Evolutionary conservation across 1,284 basidiomycete species (phyloP), one percentile per base, ranked within the genome.

Genomic region (Trichosporon ovoides): DNA sequence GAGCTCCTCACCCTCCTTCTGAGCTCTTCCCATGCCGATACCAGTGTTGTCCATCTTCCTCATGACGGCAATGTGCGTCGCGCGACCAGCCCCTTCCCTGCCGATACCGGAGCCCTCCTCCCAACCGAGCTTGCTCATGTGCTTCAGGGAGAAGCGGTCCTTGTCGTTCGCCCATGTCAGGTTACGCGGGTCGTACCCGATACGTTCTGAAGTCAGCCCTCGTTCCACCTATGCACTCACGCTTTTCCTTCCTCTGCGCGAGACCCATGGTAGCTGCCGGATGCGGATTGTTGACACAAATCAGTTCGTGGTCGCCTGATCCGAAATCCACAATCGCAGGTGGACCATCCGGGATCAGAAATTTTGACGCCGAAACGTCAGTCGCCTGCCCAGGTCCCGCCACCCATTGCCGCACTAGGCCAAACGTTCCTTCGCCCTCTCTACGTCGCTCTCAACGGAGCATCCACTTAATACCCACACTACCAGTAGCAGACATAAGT

Each of bases 121-220:
- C 76, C 77, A 78, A 16, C 77, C 77, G 20, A 78, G 67, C n/a
- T 70, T 64, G 19, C 67, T 66, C 64, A 79, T 75, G 66, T 78
- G 76, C 61, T 77, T 74, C 62, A 75, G 75, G 5, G 76, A 77
- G 67, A 79, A 79, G 16, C 77, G 69, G 43, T 62, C 60, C 40
- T 72, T 71, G 63, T 79, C 76, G 64, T 75, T 72, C 22, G 74
- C 73, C 77, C 77, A 79, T 52, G 69, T 65, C 34, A 79, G 66
- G 66, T 79, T 79, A 5, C 77, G 71, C 7, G 77, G 77, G 65
- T 79, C 77, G 57, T 67, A 60, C 49, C 75, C 74, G 63, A 78
- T 77, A 35, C 73, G 67, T 68, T 77, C 73, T 74, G 63, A 7
- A 1, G 31, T 58, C 24, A 57, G 20, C 37, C 31, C 22, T 22